phyloP scores from a whole-genome alignment of 208 protist genomes.

The Angomonas deanei region DNA sequence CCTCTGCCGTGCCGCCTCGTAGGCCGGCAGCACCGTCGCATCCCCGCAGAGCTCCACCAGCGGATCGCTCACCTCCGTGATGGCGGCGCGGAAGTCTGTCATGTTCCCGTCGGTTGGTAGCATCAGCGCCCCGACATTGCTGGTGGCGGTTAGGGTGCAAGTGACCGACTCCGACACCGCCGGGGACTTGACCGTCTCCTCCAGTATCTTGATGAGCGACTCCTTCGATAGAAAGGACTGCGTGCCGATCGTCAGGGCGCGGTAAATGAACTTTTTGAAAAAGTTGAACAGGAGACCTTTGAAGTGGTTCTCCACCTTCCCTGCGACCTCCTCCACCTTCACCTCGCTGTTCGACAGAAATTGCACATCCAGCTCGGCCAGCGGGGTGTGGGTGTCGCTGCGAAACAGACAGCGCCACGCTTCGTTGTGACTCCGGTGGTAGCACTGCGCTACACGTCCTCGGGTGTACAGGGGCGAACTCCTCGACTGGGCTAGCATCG shows the following conservation, averaged over 20 bases:
- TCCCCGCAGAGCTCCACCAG: slow-evolving; percentile 41
- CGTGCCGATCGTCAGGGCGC: slow-evolving; percentile 5
- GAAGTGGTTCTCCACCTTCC: slow-evolving; percentile 5
- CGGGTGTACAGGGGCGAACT: not conserved
- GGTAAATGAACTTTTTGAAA: slow-evolving; percentile 18
- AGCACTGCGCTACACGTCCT: not conserved
- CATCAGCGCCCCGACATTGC: slow-evolving; percentile 12
- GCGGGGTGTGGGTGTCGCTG: not conserved
- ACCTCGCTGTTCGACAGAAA: not conserved
- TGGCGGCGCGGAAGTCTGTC: slow-evolving; percentile 9
- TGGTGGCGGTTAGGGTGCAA: not conserved
- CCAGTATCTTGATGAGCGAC: not conserved
- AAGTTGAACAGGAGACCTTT: slow-evolving; percentile 10
- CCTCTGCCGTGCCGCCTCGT: not conserved
- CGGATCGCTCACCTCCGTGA: slow-evolving; percentile 13
- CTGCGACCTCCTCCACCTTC: not conserved
- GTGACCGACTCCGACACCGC: not conserved
- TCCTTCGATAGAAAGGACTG: not conserved
- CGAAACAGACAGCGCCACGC: not conserved
- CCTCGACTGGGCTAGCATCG: not conserved
- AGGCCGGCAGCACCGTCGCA: not conserved
- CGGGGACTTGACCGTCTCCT: not conserved
- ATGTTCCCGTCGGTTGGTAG: slow-evolving; percentile 12
- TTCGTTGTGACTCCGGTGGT: not conserved
- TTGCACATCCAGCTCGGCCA: not conserved